Base-by-base conservation (phyloP, 441 rosid genomes). In the Daphne laureola region DNA sequence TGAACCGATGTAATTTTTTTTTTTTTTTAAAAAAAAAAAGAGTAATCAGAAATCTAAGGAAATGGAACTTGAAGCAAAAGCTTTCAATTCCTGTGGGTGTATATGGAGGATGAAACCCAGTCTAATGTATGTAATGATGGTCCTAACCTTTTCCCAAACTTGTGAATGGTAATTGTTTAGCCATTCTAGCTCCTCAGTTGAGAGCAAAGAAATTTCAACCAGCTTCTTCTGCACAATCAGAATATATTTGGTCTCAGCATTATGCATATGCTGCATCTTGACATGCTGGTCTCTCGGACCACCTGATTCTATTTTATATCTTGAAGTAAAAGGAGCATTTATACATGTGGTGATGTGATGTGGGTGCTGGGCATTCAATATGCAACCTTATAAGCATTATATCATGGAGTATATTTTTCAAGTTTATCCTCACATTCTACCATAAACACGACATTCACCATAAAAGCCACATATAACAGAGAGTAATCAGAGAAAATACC, bases 91-190 rank as follows among this genome's bases (percentile, higher is more conserved):
- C 17, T 17, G 36, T 2, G 25, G 17, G 11, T 36, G 0, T n/a
- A 3, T 8, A 31, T 7, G 8, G 38, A 31, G 38, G 38, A 9
- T 5, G 36, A 41, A 18, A 12, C 3, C 17, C 25, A 31, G 15
- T 17, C 18, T 35, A 6, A 18, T 43, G 47, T 14, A 23, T 42
- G 15, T 17, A 18, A 0, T 5, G 40, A 46, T 17, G 9, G 25
- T 46, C 27, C 64, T 71, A 63, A 84, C 98, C 96, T 92, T 92
- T 57, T 77, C 90, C 98, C 98, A 86, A 53, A 86, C 96, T 73
- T 86, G 85, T 1, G 68, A 52, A 65, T 89, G 98, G 78, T 92
- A 92, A 50, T 66, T 52, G 51, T 92, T 80, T 35, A 92, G 80
- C 98, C 98, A 92, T 46, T 78, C 76, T 44, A 81, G 68, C 74